These are phyloP conservation scores for Sporothrix schenckii DNA, from an alignment of 2,329 filamentous ascomycete genomes.

Conservation along the genomic window DNA sequence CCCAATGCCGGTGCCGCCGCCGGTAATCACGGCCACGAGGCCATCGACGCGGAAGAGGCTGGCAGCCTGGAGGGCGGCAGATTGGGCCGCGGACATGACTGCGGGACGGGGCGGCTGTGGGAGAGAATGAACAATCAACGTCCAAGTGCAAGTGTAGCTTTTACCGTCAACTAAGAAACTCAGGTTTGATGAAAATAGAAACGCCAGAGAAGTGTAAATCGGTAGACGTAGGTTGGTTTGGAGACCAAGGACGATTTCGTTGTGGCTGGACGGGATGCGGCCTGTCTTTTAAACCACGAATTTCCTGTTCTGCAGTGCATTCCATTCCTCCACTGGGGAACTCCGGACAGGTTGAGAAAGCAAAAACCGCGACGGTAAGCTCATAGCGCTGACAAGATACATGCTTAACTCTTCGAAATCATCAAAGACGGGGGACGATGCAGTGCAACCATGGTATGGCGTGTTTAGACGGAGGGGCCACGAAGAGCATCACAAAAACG, in stretches of 20 bases:
- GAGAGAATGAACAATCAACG: not conserved
- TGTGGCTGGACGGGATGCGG: not conserved
- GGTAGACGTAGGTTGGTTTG: not conserved
- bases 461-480: too few relatives aligned
- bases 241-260: not conserved
- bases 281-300: not conserved
- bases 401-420: not conserved
- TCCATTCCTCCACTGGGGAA: not conserved
- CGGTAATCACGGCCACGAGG: slow-evolving; percentile 59
- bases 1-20: slow-evolving; percentile 57
- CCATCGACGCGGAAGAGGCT: slow-evolving; percentile 54
- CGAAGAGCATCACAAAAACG: not conserved
- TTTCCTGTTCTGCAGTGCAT: not conserved
- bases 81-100: not conserved
- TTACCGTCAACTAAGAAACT: too few relatives aligned
- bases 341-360: not conserved
- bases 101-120: not conserved
- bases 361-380: not conserved
- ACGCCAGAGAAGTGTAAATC: not conserved
- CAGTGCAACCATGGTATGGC: not conserved
- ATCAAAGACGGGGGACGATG: not conserved
- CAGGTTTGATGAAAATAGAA: not conserved
- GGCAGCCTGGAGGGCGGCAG: slow-evolving; percentile 5
- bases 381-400: not conserved
- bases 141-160: too few relatives aligned